Conservation (phyloP, 345 rosid genomes). For the Zanthoxylum bungeanum region DNA sequence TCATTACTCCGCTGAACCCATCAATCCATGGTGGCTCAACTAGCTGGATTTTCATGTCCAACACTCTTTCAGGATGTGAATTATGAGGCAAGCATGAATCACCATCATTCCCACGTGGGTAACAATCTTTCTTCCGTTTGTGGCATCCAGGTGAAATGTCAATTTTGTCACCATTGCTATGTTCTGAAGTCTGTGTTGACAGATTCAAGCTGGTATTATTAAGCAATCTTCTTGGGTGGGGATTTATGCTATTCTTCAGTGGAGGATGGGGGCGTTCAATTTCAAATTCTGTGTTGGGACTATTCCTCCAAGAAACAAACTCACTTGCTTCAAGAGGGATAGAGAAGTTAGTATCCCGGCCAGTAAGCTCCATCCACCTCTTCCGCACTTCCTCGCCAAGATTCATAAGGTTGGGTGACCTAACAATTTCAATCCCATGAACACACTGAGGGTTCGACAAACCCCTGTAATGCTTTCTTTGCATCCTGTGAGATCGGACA, state of each 20-base stretch:
- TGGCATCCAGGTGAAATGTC: slow-evolving; percentile 32
- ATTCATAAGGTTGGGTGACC: slow-evolving; percentile 50
- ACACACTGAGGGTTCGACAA: slow-evolving; percentile 78
- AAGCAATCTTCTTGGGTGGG: slow-evolving; percentile 40
- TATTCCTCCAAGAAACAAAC: slow-evolving; percentile 63
- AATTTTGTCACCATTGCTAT: slow-evolving; percentile 34
- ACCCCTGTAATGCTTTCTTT: slow-evolving; percentile 78
- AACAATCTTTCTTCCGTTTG: slow-evolving; percentile 58
- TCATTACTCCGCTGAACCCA: slow-evolving; percentile 73
- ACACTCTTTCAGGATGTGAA: slow-evolving; percentile 37
- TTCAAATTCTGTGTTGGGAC: slow-evolving; percentile 56
- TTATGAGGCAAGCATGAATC: slow-evolving; percentile 39
- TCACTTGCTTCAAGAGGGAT: slow-evolving; percentile 67
- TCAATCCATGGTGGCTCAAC: slow-evolving; percentile 53
- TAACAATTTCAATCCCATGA: slow-evolving; percentile 69
- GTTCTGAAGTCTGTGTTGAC: slow-evolving; percentile 59
- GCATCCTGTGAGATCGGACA: slow-evolving; percentile 81
- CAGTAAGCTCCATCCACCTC: slow-evolving; percentile 71
- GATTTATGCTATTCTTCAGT: slow-evolving; percentile 33
- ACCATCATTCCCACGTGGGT: slow-evolving; percentile 39
- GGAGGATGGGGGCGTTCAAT: slow-evolving; percentile 45
- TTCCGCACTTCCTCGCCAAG: slow-evolving; percentile 64
- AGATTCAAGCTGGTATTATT: slow-evolving; percentile 55
- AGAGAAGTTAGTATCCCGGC: slow-evolving; percentile 53
- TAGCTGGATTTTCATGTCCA: slow-evolving; percentile 45